Base-by-base conservation (phyloP, 192 early-diverging fungal species). In the Coemansia sp. region DNA sequence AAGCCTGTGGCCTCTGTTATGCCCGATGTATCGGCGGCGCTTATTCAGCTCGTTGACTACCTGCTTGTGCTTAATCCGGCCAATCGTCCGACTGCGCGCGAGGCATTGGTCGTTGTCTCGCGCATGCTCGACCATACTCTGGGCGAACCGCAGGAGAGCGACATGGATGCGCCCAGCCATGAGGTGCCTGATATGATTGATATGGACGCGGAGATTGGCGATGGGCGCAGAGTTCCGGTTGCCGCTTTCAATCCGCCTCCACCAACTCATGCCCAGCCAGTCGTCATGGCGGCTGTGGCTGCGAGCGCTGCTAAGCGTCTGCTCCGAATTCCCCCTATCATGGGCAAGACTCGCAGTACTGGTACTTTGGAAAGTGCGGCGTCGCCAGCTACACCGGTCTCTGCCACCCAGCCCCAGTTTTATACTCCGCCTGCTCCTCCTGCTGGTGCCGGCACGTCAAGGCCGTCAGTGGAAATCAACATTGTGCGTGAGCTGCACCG, bases 61-160 rank as follows among this genome's bases (percentile, higher is more conserved):
- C 73, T 92, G 53, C 70, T 97, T 19, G 82, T 83, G 34, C 93
- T 93, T 52, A 91, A 95, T 53, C 95, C 95, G 18, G 81, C 76
- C 24, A 72, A 78, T 32, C 76, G 95, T 22, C 84, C 90, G 4
- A 89, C 89, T 0, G 92, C 93, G 0, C 68, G 74, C 15, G 88
- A 93, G n/a, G 84, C 88, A 0, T 63, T 97, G 43, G 62, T 68
- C 33, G 79, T 68, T 22, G 74, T 77, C 18, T 77, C 74, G n/a
- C 22, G 56, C 4, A 67, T 77, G 64, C 74, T 77, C 8, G 74
- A 77, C 33, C 60, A 71, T 32, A 50, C 62, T 1, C 44, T 77
- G 40, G 74, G 74, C 15, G 67, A 71, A 58, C 65, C 63, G 48
- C 56, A 50, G 26, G 46, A 48, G 12, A 10, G 35, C 3, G 48